Conservation (phyloP, 306 rosid species). For the Sicyos edulis region DNA sequence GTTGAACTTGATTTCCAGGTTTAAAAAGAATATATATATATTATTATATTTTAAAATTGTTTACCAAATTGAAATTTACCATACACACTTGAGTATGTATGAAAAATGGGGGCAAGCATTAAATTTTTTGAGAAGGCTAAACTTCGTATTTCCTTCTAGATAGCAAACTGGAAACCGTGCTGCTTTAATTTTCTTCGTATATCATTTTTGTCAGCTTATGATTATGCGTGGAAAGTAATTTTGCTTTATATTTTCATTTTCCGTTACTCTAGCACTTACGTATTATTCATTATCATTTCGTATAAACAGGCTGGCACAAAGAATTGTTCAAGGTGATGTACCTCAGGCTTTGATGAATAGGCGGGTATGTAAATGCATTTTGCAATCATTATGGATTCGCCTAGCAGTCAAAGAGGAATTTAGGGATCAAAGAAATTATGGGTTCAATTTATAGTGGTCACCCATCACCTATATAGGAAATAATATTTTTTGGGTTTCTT, state of each 20-base stretch:
- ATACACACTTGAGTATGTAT: no score
- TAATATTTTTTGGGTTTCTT: no score
- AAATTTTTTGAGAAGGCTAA: no score
- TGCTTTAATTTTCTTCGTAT: slow-evolving; percentile 1
- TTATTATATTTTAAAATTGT: no score
- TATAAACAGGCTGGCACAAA: slow-evolving; percentile 83
- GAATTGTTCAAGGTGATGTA: slow-evolving; percentile 96
- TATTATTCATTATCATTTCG: not conserved
- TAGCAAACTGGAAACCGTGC: not conserved
- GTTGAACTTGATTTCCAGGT: no score
- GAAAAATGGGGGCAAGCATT: no score
- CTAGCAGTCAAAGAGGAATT: no score
- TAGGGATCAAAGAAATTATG: no score
- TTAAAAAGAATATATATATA: no score
- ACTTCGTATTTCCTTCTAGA: not conserved
- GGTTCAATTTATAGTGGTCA: no score
- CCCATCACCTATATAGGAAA: no score
- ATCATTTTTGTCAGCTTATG: not conserved
- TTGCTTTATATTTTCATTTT: not conserved
- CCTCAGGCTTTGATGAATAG: slow-evolving; percentile 98
- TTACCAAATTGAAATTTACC: no score
- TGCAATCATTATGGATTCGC: not conserved
- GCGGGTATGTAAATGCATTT: slow-evolving; percentile 45
- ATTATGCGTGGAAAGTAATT: not conserved
- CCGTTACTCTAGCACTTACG: not conserved